These are phyloP conservation scores for Pulicaria dysenterica DNA, from an alignment of 129 eudicot genomes.

Conservation along the genomic window DNA sequence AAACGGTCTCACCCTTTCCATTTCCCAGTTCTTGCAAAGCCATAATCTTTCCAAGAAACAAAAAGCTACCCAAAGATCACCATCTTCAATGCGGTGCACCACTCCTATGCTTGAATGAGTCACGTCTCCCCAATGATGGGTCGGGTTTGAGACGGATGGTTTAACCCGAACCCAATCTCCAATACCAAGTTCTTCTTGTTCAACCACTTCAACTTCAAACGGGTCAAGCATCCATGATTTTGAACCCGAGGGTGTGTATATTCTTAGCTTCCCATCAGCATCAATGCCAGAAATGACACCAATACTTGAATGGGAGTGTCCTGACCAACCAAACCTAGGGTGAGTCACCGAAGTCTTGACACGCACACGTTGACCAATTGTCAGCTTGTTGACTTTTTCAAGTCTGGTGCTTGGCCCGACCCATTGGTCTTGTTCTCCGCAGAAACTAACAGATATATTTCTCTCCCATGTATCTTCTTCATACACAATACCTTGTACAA, in stretches of 20 bases:
- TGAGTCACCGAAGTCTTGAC: conserved; percentile 65
- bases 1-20: conserved; percentile 72
- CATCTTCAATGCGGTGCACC: conserved; percentile 89
- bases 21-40: conserved; percentile 77
- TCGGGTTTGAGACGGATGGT: conserved; percentile 56
- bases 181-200: conserved; percentile 66
- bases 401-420: conserved; percentile 59
- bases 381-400: conserved; percentile 58
- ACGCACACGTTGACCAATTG: conserved; percentile 69
- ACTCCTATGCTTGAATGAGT: conserved; percentile 76
- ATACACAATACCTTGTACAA: conserved; percentile 77
- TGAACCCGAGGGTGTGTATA: conserved; percentile 86
- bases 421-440: conserved; percentile 95
- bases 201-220: conserved; percentile 76
- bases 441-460: conserved; percentile 63
- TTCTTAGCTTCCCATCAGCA: conserved; percentile 82
- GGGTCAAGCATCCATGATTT: conserved; percentile 92
- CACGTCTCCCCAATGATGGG: conserved; percentile 93
- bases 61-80: conserved; percentile 85
- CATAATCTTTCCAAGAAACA: conserved; percentile 86
- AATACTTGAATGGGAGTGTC: conserved; percentile 76
- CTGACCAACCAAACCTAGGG: conserved; percentile 97
- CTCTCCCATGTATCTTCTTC: conserved; percentile 77
- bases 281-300: conserved; percentile 89
- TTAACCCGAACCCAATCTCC: conserved; percentile 88